Base-by-base conservation (phyloP, 2,329 filamentous ascomycete species). In the Aphanoascus verrucosus region DNA sequence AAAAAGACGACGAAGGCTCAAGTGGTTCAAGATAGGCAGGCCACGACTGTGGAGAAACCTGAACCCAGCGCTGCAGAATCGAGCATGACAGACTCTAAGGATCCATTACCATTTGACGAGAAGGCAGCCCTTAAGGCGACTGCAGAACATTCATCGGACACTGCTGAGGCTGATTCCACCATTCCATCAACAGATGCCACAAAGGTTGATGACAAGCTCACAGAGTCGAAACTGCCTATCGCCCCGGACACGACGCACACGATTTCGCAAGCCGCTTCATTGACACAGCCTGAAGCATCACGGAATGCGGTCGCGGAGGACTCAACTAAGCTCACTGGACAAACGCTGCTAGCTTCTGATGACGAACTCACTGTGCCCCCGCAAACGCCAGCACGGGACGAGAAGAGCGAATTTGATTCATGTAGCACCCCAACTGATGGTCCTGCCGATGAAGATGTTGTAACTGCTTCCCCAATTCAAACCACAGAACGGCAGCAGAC, bases 361-460 rank as follows among this genome's bases (percentile, higher is more conserved):
- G 42, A 46, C n/a, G 50, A 55, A 35, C 48, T 40, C 12, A 4
- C 28, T 9, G 28, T 40, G 6, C 17, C 41, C 6, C 9, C 47
- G 20, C 20, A 42, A 5, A 15, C 49, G n/a, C 54, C 64, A 20
- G 61, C 63, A 50, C 42, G 56, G 20, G 52, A 59, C 54, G 53
- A 58, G 3, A 80, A 83, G 59, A 77, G 69, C 50, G 77, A 80
- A 58, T 73, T 84, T 52, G 76, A 82, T 53, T 87, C 88, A 80
- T 75, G 76, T 35, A 84, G 87, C 66, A 75, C 73, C 28, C 65
- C 69, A 34, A 66, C 77, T 41, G 72, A 46, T 28, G 50, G 41
- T n/a, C 11, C 76, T n/a, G 63, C 69, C 37, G 72, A 75, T 40
- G 76, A 81, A 50, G 71, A 80, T 45, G 66, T 70, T 12, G 65